These are phyloP conservation scores for Kernera saxatilis DNA, from an alignment of 345 rosid genomes.

Conservation along the genomic window DNA sequence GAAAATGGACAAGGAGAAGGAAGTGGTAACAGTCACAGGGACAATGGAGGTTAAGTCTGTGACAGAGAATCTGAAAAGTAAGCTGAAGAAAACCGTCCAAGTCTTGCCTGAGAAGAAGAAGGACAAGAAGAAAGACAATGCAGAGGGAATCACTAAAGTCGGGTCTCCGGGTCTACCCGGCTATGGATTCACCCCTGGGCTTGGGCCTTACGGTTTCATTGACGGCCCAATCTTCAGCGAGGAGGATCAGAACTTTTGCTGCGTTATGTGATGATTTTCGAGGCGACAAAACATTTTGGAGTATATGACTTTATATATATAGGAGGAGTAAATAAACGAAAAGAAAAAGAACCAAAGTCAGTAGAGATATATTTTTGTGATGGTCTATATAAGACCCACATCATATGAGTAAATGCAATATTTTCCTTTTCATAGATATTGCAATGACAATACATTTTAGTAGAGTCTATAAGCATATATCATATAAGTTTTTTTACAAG, in stretches of 20 bases:
- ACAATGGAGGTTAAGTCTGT: constrained; percentile 61
- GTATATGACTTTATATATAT: neutral
- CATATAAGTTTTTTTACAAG: too few species aligned
- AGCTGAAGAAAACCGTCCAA: constrained; percentile 51
- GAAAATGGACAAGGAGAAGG: constrained; percentile 51
- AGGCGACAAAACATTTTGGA: neutral
- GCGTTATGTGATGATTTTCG: constrained; percentile 25
- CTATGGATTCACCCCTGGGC: neutral
- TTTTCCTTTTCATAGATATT: too few species aligned
- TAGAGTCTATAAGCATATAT: too few species aligned
- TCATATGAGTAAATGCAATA: too few species aligned
- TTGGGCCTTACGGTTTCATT: constrained; percentile 9
- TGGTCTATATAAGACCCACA: neutral
- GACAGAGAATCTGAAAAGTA: constrained; percentile 42
- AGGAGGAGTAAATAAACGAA: neutral
- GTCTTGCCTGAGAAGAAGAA: constrained; percentile 68
- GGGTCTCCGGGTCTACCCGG: constrained; percentile 11
- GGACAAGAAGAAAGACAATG: constrained; percentile 33
- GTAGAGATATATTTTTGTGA: neutral
- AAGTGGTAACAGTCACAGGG: constrained; percentile 63
- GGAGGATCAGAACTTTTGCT: constrained; percentile 13
- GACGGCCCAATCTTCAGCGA: constrained; percentile 20
- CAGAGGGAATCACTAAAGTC: constrained; percentile 11
- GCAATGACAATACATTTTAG: too few species aligned
- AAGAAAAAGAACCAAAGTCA: neutral